Base-by-base conservation (phyloP, 148 eudicot species). In the Drosera capensis region DNA sequence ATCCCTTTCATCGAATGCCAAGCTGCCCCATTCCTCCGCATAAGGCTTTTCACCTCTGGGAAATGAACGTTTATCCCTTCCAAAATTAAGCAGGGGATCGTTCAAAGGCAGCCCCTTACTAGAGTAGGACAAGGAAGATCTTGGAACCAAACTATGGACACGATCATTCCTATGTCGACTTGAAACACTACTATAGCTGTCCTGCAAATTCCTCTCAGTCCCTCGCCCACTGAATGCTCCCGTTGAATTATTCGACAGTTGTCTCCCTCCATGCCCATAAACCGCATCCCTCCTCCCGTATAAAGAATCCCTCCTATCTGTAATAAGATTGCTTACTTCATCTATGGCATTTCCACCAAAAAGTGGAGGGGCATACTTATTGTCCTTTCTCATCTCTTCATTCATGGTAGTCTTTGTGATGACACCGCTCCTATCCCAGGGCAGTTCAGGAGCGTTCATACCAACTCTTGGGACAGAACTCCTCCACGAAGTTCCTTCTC, bases 1-100 rank as follows among this genome's bases (percentile, higher is more conserved):
- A 60, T 85, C 99, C 34, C 54, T 55, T 35, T 72, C 95, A 55
- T 80, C 95, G 75, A 74, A 79, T 23, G 53, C 70, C 51, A 68
- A 20, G 34, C 56, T 52, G 22, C 69, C 63, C 43, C 60, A 67
- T 38, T 71, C 97, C 30, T 71, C 85, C 7, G 40, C 21, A 43
- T 65, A 71, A 36, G 62, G 50, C 43, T 68, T 74, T 45, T 80
- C 97, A 54, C 52, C 66, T 38, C 72, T 78, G 25, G 82, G 51
- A 63, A 70, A 66, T 24, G 68, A 45, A 43, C 56, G 71, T 48
- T 74, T 83, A 21, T 75, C 86, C 70, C 71, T 63, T 17, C 68
- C 66, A 51, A 69, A 55, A 55, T 60, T 74, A 42, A 68, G 56
- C 46, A 51, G 31, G 35, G 78, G 73, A 58, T 77, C 86, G 55